Percentiles rank a stretch among this genome's conserved stretches.
Evolutionary conservation across 345 rosid genomes (phyloP).

Genomic region (Chamaenerion angustifolium): DNA sequence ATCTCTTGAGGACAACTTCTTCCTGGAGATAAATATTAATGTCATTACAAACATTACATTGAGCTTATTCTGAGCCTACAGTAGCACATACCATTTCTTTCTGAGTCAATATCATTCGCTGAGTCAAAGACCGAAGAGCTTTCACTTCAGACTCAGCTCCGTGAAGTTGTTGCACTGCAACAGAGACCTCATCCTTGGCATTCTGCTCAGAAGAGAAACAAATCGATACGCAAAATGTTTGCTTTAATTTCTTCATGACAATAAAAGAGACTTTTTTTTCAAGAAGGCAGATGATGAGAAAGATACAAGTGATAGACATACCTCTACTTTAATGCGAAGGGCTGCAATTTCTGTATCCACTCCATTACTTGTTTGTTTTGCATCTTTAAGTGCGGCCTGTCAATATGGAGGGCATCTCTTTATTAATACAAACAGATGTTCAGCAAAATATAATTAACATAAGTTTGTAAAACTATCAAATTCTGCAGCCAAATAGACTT

Average conservation of each 20-base stretch:
- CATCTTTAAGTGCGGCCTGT: slow-evolving; percentile 89
- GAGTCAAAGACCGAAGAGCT: slow-evolving; percentile 72
- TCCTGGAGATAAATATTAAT: slow-evolving; percentile 48
- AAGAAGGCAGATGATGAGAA: too few species aligned
- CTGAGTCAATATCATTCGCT: slow-evolving; percentile 93
- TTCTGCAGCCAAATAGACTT: background rate
- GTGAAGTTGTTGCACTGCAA: slow-evolving; percentile 37
- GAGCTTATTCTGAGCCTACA: background rate
- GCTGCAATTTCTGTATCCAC: slow-evolving; percentile 48
- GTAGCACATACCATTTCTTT: slow-evolving; percentile 84
- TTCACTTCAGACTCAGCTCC: slow-evolving; percentile 84
- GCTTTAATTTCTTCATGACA: background rate
- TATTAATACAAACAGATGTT: background rate
- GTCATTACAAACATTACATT: background rate
- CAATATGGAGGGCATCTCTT: background rate
- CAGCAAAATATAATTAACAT: background rate
- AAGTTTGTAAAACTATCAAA: background rate
- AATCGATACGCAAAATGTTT: background rate
- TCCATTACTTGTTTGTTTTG: slow-evolving; percentile 45
- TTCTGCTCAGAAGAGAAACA: slow-evolving; percentile 23
- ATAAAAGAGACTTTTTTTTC: too few species aligned
- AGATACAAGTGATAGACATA: slow-evolving; percentile 5
- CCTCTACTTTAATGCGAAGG: slow-evolving; percentile 73
- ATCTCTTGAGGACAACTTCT: slow-evolving; percentile 97
- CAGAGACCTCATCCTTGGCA: slow-evolving; percentile 48